These are phyloP conservation scores for Arachis hypogaea DNA, from an alignment of 306 rosid species.

Conservation along the genomic window DNA sequence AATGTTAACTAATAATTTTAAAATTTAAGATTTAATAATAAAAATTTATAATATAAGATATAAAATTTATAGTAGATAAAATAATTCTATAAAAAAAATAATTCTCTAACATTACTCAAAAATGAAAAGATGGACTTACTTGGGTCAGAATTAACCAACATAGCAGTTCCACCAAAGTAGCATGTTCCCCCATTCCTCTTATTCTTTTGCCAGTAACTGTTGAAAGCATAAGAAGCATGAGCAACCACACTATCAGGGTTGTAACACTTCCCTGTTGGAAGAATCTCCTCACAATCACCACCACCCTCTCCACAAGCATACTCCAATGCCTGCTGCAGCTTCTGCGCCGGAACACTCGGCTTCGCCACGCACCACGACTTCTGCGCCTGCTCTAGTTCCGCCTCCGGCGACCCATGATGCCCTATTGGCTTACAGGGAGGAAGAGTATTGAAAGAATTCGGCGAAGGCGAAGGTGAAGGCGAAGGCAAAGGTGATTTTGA, in stretches of 20 bases:
- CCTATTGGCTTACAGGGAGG: slow-evolving; percentile 76
- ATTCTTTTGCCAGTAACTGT: slow-evolving; percentile 93
- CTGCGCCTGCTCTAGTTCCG: slow-evolving; percentile 47
- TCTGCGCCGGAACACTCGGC: slow-evolving; percentile 81
- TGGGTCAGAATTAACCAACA: slow-evolving; percentile 83
- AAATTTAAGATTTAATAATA: no score
- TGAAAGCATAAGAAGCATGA: slow-evolving; percentile 92
- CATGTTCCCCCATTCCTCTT: slow-evolving; percentile 89
- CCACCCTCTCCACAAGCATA: slow-evolving; percentile 92
- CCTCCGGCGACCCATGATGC: slow-evolving; percentile 54
- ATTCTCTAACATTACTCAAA: no score
- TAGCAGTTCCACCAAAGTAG: slow-evolving; percentile 86
- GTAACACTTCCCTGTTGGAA: slow-evolving; percentile 66
- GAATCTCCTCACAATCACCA: slow-evolving; percentile 74
- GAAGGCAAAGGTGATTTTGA: neutral
- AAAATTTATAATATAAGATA: no score
- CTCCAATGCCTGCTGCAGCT: slow-evolving; percentile 75
- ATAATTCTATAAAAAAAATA: no score
- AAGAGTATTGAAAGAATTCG: slow-evolving; percentile 41
- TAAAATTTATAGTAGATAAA: no score
- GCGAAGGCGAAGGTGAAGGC: slow-evolving; percentile 43
- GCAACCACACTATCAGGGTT: slow-evolving; percentile 71
- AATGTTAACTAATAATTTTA: no score
- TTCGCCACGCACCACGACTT: slow-evolving; percentile 94
- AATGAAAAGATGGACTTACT: slow-evolving; percentile 48